Base-by-base conservation (phyloP, 176 grass and related monocot species). In the Chloris gayana region DNA sequence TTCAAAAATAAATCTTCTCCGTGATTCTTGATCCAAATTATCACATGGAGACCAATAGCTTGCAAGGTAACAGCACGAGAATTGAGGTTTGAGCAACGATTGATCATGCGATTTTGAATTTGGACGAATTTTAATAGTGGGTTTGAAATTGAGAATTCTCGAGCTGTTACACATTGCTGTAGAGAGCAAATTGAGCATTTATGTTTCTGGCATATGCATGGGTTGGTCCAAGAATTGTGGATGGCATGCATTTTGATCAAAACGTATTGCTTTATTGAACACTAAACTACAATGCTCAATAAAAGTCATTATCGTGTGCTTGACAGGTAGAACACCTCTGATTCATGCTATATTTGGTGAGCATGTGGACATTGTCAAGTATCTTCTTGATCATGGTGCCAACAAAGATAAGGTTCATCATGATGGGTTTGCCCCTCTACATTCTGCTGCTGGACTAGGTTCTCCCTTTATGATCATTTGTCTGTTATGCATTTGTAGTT, bases 351-450 rank as follows among this genome's bases (percentile, higher is more conserved):
- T 74, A 21, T 34, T 44, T 31, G 10, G 51, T 47, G 32, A 75
- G 26, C 31, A 37, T n/a, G n/a, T 45, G 25, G 46, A 29, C 18
- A 73, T 72, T 72, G 9, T 70, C 26, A 67, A 85, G 42, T 89
- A 89, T 45, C 83, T 89, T 82, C 87, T 89, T 65, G 71, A 89
- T 56, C 70, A 82, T 70, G 83, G 83, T 37, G 87, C 87, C 33
- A 82, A 86, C 77, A 72, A 38, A 64, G 60, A 75, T 75, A 80
- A 25, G 57, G 54, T 25, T 27, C 19, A 59, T 32, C 6, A 12
- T 3, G 5, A 82, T 50, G 87, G 87, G 8, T 78, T 89, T 82
- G 27, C 83, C 39, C 83, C 77, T 64, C 70, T 89, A 62, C 87
- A 86, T 77, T 82, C 42, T 32, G 83, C 87, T 53, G 77, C 80